Evolutionary conservation across 306 rosid species (phyloP), one percentile per base, ranked within the genome.

Genomic region (Trifolium dubium): DNA sequence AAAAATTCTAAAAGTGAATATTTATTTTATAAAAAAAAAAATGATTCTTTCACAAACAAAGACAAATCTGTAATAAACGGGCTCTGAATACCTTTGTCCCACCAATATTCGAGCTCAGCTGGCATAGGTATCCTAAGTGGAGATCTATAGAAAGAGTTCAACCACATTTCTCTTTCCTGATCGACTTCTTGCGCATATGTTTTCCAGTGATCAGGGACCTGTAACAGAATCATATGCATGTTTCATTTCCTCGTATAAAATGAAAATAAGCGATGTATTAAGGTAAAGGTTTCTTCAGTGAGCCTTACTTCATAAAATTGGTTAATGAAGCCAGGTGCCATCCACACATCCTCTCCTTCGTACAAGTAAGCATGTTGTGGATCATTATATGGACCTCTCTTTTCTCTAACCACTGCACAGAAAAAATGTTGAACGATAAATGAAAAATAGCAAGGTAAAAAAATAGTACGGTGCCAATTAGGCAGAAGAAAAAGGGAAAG

Each of bases 151-250:
- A 94, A 94, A 63, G 97, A 91, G 87, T 94, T 94, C 71, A 94
- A 78, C 98, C 98, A 94, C 98, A 91, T 88, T 84, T 91, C 91
- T 81, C 98, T 88, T 82, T 94, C 98, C 82, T 85, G 79, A 76
- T 94, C 98, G 46, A 94, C 97, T 83, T 91, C 98, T 41, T 81
- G 83, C 82, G 75, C 92, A 59, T 94, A 94, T 12, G 85, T 83
- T 82, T 91, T 89, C 98, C 97, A 94, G 77, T 79, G 77, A 83
- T 94, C 97, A 71, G 98, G 98, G 79, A 88, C 97, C 98, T 94
- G 90, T 60, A 60, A 74, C 71, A 66, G 64, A 79, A 72, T 49
- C 12, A 53, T 54, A 50, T 53, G 15, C 66, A 72, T 51, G 61
- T 63, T 37, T 63, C 61, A 47, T 62, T 50, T 69, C 66, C 11